These are phyloP conservation scores for Phanerodontia chrysosporium DNA, from an alignment of 768 basidiomycete species.

Conservation along the genomic window DNA sequence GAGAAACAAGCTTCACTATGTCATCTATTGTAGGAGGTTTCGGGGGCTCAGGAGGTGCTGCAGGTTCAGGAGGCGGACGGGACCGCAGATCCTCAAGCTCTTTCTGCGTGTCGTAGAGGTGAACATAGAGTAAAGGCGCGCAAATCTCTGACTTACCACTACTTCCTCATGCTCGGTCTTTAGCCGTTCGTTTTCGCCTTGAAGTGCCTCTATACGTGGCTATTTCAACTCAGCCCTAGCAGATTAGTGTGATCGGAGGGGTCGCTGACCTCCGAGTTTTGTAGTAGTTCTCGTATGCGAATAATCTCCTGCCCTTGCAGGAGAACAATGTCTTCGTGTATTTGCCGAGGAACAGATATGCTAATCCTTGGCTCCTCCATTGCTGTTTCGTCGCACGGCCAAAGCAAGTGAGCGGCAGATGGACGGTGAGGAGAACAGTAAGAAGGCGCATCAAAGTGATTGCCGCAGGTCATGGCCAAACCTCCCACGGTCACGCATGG, in stretches of 20 bases:
- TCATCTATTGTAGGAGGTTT: not conserved
- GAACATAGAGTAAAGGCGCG: too few species aligned
- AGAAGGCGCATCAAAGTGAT: not conserved
- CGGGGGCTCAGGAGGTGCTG: not conserved
- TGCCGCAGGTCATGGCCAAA: not conserved
- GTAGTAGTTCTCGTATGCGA: not conserved
- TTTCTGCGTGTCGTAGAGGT: not conserved
- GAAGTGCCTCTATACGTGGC: not conserved
- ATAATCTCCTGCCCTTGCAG: constrained; percentile 3
- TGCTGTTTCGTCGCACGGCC: not conserved
- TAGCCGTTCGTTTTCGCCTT: not conserved
- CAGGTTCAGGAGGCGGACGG: not conserved
- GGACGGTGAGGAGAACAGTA: not conserved
- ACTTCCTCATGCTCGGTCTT: not conserved
- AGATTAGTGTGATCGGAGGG: not conserved
- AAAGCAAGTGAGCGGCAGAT: not conserved
- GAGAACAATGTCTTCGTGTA: not conserved
- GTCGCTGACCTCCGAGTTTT: not conserved
- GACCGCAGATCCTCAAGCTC: constrained; percentile 1
- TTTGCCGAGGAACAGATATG: not conserved
- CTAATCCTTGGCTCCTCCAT: not conserved
- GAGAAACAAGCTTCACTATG: not conserved
- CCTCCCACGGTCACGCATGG: not conserved
- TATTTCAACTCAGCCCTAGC: not conserved
- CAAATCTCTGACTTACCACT: not conserved